Conservation (phyloP, 2,329 filamentous ascomycete genomes). For the Zalaria sp. region DNA sequence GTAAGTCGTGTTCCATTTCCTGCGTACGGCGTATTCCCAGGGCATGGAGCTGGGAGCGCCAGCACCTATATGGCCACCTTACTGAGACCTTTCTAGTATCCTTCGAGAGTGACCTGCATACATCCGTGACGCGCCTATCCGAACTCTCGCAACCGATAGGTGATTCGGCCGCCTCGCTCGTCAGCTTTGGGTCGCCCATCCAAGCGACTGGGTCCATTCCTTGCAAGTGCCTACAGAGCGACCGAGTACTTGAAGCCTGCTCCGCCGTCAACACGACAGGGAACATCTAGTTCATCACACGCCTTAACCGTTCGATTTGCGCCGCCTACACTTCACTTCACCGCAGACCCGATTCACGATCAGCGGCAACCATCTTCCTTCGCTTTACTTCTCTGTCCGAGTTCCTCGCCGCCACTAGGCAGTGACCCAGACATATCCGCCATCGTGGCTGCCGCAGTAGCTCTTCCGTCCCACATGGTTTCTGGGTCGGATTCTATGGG, state of each 20-base stretch:
- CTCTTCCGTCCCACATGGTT: constrained; percentile 48
- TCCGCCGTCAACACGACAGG: not conserved
- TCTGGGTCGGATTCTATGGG: constrained; percentile 46
- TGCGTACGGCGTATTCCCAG: constrained; percentile 9
- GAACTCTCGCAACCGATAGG: constrained; percentile 8
- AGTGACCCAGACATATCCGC: constrained; percentile 18
- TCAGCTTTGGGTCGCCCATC: constrained; percentile 10
- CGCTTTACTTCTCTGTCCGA: too few relatives aligned
- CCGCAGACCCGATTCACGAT: not conserved
- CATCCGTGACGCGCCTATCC: constrained; percentile 23
- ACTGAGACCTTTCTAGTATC: constrained; percentile 28
- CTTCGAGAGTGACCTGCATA: constrained; percentile 30
- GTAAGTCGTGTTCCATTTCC: constrained; percentile 22
- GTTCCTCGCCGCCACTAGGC: not conserved
- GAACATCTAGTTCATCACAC: not conserved
- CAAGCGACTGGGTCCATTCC: constrained; percentile 4
- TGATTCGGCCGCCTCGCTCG: constrained; percentile 8
- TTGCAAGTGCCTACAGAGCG: not conserved
- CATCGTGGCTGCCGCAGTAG: constrained; percentile 50
- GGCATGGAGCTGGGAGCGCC: constrained; percentile 18
- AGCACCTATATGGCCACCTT: constrained; percentile 21
- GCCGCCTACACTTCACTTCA: not conserved
- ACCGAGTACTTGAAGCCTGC: constrained; percentile 1
- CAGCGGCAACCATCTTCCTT: too few relatives aligned
- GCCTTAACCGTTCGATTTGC: not conserved